Percentiles rank a stretch among this genome's conserved stretches.
Conservation (phyloP, 805 yeast genomes). For the Yamadazyma sp. region DNA sequence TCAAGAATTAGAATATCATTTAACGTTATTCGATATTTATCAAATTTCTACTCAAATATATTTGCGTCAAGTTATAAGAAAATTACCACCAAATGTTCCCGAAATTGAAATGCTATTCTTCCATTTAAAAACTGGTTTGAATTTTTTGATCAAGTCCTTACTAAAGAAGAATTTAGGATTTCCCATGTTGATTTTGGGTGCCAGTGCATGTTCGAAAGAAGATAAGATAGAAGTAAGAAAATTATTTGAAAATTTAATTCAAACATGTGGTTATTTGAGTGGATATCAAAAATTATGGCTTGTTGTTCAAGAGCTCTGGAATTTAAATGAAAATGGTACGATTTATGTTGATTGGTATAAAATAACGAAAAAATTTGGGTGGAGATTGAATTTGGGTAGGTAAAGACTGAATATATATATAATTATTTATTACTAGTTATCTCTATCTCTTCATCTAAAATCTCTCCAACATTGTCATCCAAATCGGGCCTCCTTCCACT, state of each 20-base stretch:
- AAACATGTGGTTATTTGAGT: slow-evolving; percentile 1
- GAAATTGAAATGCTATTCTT: slow-evolving; percentile 9
- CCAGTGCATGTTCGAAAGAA: slow-evolving; percentile 18
- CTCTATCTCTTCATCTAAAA: slow-evolving; percentile 1
- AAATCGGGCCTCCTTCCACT: slow-evolving; percentile 27
- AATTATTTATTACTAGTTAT: no score
- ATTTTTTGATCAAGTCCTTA: background rate
- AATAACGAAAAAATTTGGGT: slow-evolving; percentile 36
- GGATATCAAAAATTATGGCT: background rate
- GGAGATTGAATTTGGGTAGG: slow-evolving; percentile 29
- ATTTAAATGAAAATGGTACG: slow-evolving; percentile 24
- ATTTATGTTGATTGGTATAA: slow-evolving; percentile 42
- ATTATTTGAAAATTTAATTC: slow-evolving; percentile 1
- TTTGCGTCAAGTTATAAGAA: slow-evolving; percentile 8
- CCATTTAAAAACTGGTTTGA: background rate
- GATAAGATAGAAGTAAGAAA: slow-evolving; percentile 3
- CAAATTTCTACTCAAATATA: slow-evolving; percentile 8
- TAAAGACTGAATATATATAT: background rate
- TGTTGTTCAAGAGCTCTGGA: slow-evolving; percentile 39
- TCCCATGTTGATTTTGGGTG: slow-evolving; percentile 37
- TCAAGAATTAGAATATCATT: slow-evolving; percentile 2
- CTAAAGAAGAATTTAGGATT: slow-evolving; percentile 28
- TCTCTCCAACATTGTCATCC: slow-evolving; percentile 5
- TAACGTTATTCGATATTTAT: background rate
- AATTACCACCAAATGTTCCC: slow-evolving; percentile 13